Base-by-base conservation (phyloP, 345 rosid species). In the Geranium brycei region DNA sequence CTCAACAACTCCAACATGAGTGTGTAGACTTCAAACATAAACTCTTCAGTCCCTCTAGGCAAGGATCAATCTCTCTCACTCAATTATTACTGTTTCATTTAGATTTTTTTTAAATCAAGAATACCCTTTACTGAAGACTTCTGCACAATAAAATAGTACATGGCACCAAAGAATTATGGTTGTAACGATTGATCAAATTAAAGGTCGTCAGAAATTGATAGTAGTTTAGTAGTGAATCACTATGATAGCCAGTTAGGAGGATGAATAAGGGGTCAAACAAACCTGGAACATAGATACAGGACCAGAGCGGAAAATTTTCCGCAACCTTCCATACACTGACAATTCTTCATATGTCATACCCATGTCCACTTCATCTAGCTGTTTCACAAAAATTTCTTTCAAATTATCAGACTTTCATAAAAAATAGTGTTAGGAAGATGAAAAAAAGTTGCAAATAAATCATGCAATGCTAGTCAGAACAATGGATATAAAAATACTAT, bases 281-380 rank as follows among this genome's bases (percentile, higher is more conserved):
- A 85, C 99, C 97, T 88, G 78, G 78, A 95, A 95, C 99, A 95
- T 95, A 17, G 97, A 87, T 23, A 88, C 89, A 1, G 99, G 99
- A 19, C 99, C 97, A 65, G 92, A 87, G 4, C 89, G 91, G 77
- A 83, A 85, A 58, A 84, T 84, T 72, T 85, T 88, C 61, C 96
- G 70, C 73, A 87, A 63, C 69, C 92, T 87, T 62, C 96, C 99
- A 12, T 83, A 91, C 65, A 83, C 85, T 16, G 99, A 87, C 66
- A 91, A 86, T 80, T 88, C 99, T 71, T 88, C 96, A 7, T 88
- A 88, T 40, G 97, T 90, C 96, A 91, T 90, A 75, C 91, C 95
- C 88, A 85, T 90, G 73, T 85, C 95, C 3, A 80, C 89, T 69
- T 86, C 99, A 77, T 91, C 99, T 31, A 85, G 82, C 96, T 88